Evolutionary conservation across 2,329 filamentous ascomycete genomes (phyloP).

Genomic region (Lasiodiplodia sp.): DNA sequence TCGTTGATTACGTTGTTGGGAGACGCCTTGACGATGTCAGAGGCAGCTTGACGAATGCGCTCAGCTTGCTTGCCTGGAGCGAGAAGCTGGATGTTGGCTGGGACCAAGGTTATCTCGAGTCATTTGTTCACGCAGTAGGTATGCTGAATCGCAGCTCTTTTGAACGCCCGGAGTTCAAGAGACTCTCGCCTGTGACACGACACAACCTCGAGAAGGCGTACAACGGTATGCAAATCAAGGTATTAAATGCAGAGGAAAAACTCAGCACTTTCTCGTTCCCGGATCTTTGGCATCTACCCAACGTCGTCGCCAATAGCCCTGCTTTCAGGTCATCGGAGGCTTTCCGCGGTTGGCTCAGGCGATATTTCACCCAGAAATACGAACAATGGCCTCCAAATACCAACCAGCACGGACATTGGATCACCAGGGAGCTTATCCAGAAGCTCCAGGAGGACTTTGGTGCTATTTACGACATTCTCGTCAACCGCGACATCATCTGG

Average conservation of each 20-base stretch:
- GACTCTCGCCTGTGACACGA: slow-evolving; percentile 67
- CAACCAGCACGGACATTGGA: slow-evolving; percentile 55
- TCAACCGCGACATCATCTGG: slow-evolving; percentile 72
- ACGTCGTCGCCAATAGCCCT: slow-evolving; percentile 46
- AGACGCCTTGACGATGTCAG: slow-evolving; percentile 70
- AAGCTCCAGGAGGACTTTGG: slow-evolving; percentile 71
- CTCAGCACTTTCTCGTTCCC: slow-evolving; percentile 66
- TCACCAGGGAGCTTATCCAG: slow-evolving; percentile 65
- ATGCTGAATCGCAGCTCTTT: slow-evolving; percentile 58
- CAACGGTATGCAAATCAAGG: slow-evolving; percentile 67
- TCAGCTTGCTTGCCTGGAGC: slow-evolving; percentile 70
- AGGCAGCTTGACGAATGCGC: slow-evolving; percentile 65
- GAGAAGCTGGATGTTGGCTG: slow-evolving; percentile 68
- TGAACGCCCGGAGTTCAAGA: slow-evolving; percentile 63
- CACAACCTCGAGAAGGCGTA: slow-evolving; percentile 68
- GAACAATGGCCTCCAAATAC: slow-evolving; percentile 67
- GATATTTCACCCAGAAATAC: slow-evolving; percentile 64
- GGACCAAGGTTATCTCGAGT: slow-evolving; percentile 72
- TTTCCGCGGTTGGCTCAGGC: slow-evolving; percentile 66
- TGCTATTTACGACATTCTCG: slow-evolving; percentile 73
- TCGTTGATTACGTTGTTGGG: slow-evolving; percentile 67
- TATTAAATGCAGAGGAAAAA: slow-evolving; percentile 68
- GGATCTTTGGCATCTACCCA: slow-evolving; percentile 63
- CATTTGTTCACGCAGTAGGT: slow-evolving; percentile 71
- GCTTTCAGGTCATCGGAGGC: slow-evolving; percentile 65